These are phyloP conservation scores for Pistacia atlantica DNA, from an alignment of 345 rosid species.

Conservation along the genomic window DNA sequence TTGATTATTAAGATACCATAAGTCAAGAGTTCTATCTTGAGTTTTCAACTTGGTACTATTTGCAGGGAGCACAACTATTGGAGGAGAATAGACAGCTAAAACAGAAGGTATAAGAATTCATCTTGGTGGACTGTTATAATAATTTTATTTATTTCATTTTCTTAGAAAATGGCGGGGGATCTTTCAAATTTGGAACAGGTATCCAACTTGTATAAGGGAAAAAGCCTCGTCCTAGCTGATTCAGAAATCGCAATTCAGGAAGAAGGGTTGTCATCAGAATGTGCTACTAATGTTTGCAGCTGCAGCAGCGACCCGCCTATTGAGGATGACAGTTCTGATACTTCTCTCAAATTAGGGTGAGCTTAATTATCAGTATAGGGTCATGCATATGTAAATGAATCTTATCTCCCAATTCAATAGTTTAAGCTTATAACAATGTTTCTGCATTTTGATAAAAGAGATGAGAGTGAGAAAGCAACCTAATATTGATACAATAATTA, in stretches of 20 bases:
- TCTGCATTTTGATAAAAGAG: not conserved
- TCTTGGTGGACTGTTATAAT: not conserved
- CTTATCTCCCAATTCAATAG: not conserved
- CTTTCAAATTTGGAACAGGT: slow-evolving; percentile 28
- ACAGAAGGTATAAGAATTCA: slow-evolving; percentile 36
- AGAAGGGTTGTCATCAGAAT: slow-evolving; percentile 68
- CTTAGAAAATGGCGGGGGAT: not conserved
- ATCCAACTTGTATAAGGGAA: slow-evolving; percentile 36
- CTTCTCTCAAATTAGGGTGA: slow-evolving; percentile 57
- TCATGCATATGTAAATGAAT: not conserved
- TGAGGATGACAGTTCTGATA: slow-evolving; percentile 61
- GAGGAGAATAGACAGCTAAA: slow-evolving; percentile 62
- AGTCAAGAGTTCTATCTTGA: not conserved
- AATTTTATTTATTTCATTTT: not conserved
- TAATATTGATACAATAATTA: too few relatives aligned
- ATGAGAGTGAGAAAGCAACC: not conserved
- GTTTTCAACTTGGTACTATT: not conserved
- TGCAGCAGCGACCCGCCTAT: slow-evolving; percentile 58
- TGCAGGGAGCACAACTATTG: slow-evolving; percentile 54
- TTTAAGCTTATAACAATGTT: not conserved
- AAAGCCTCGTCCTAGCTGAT: slow-evolving; percentile 24
- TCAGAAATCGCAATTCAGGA: slow-evolving; percentile 38
- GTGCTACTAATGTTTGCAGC: slow-evolving; percentile 53
- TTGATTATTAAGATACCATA: not conserved
- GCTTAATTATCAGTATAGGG: not conserved